These are phyloP conservation scores for Sporothrix schenckii DNA, from an alignment of 2,329 filamentous ascomycete species.

Conservation along the genomic window DNA sequence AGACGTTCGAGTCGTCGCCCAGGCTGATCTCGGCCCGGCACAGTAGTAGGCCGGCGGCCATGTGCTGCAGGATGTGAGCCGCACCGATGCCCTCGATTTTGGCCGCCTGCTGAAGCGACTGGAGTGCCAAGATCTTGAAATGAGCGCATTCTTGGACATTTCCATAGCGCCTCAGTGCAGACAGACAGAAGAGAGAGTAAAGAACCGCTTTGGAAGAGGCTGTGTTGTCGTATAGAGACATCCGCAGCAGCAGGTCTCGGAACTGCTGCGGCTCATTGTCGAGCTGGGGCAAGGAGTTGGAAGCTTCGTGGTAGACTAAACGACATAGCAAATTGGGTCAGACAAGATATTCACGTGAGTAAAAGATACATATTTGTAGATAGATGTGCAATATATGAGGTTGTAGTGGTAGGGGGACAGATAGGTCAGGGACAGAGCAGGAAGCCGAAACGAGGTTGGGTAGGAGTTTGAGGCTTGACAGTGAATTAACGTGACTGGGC, in stretches of 20 bases:
- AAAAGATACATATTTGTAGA: not conserved
- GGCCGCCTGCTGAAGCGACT: constrained; percentile 27
- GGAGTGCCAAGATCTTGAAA: constrained; percentile 30
- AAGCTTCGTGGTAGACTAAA: constrained; percentile 33
- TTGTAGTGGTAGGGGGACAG: not conserved
- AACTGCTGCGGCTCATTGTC: constrained; percentile 30
- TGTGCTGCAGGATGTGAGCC: constrained; percentile 28
- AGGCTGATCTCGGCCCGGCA: constrained; percentile 31
- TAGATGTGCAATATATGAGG: too few relatives aligned
- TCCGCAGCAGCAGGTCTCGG: constrained; percentile 33
- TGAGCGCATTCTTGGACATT: constrained; percentile 28
- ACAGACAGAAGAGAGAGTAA: constrained; percentile 29
- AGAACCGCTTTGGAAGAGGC: constrained; percentile 28
- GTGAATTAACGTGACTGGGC: too few relatives aligned
- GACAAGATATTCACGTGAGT: not conserved
- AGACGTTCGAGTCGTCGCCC: constrained; percentile 27
- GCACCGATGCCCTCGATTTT: not conserved
- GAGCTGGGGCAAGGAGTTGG: constrained; percentile 30
- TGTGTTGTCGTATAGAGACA: constrained; percentile 31
- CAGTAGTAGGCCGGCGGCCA: constrained; percentile 30
- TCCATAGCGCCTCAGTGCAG: constrained; percentile 27
- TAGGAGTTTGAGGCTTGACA: not conserved
- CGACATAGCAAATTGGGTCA: not conserved
- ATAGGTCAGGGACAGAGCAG: not conserved
- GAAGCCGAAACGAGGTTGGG: too few relatives aligned